Evolutionary conservation across 108 stramenopile genomes (phyloP).

Genomic region (Aurantiochytrium sp.): DNA sequence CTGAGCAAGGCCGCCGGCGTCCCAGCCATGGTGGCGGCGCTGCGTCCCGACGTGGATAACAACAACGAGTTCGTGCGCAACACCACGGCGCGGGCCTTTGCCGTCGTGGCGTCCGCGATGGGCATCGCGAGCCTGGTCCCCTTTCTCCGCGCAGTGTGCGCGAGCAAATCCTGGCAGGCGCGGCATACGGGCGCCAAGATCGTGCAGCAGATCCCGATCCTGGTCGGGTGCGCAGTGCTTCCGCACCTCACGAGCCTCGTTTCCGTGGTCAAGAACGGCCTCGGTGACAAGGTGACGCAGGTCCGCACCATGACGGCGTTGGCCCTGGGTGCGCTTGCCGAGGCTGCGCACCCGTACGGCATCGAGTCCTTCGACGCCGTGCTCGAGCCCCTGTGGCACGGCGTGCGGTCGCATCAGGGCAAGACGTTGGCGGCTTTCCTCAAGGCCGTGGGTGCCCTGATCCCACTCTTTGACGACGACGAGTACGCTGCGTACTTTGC

Average conservation of each 20-base stretch:
- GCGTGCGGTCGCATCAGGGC: constrained; percentile 89
- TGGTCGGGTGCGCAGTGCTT: constrained; percentile 95
- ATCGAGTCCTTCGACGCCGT: constrained; percentile 98
- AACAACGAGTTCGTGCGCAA: constrained; percentile 96
- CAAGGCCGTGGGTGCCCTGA: constrained; percentile 95
- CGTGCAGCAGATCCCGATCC: constrained; percentile 95
- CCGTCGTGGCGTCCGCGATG: constrained; percentile 95
- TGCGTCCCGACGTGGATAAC: constrained; percentile 99
- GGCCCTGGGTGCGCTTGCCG: constrained; percentile 90
- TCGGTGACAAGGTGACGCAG: constrained; percentile 93
- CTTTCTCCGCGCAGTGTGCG: constrained; percentile 97
- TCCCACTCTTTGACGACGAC: constrained; percentile 94
- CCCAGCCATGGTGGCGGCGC: constrained; percentile 98
- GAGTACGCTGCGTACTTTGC: constrained; percentile 99
- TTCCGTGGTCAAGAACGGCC: constrained; percentile 88
- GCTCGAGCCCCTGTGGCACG: constrained; percentile 96
- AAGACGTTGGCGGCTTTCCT: constrained; percentile 96
- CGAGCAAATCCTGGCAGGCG: constrained; percentile 92
- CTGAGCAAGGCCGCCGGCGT: constrained; percentile 97
- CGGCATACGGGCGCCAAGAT: constrained; percentile 98
- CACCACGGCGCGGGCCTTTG: constrained; percentile 93
- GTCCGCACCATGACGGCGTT: constrained; percentile 92
- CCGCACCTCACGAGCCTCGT: constrained; percentile 92
- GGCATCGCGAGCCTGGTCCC: constrained; percentile 91
- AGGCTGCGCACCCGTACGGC: constrained; percentile 96